These are phyloP conservation scores for Fusarium redolens DNA, from an alignment of 2,329 filamentous ascomycete species.

Conservation along the genomic window DNA sequence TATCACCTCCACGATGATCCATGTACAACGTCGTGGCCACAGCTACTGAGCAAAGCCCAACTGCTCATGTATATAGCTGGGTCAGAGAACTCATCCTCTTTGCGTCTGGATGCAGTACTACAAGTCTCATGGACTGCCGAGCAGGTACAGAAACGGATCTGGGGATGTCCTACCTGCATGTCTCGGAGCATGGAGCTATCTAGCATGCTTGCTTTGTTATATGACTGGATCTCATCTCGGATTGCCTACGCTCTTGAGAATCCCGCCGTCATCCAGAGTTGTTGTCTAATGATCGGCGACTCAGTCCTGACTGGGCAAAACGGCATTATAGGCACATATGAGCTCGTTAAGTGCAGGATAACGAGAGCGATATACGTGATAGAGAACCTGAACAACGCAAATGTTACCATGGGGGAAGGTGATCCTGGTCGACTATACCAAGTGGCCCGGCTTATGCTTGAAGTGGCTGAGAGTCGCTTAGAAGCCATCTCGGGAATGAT, in stretches of 20 bases:
- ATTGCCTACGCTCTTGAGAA: neutral
- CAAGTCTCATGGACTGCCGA: neutral
- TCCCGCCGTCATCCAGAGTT: neutral
- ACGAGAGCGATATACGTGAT: neutral
- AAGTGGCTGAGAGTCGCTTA: neutral
- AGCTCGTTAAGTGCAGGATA: neutral
- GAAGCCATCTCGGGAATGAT: neutral
- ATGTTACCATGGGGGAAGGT: rapidly evolving
- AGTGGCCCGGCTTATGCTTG: neutral
- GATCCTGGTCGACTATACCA: neutral
- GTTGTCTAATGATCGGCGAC: neutral
- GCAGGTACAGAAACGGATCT: neutral
- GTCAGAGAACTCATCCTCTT: rapidly evolving
- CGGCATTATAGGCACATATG: neutral
- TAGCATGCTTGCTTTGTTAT: neutral
- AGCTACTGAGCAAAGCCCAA: neutral
- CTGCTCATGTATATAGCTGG: neutral
- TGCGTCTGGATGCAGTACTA: neutral
- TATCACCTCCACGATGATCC: neutral
- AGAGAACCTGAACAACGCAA: rapidly evolving
- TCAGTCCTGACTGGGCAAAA: neutral
- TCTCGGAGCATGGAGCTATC: neutral
- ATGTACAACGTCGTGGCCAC: neutral
- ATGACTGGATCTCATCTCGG: neutral
- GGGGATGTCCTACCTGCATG: neutral